Percentiles rank a stretch among this genome's conserved stretches.
These are phyloP conservation scores for Pleurotus tuber-regium DNA, from an alignment of 768 basidiomycete species.

Conservation along the genomic window DNA sequence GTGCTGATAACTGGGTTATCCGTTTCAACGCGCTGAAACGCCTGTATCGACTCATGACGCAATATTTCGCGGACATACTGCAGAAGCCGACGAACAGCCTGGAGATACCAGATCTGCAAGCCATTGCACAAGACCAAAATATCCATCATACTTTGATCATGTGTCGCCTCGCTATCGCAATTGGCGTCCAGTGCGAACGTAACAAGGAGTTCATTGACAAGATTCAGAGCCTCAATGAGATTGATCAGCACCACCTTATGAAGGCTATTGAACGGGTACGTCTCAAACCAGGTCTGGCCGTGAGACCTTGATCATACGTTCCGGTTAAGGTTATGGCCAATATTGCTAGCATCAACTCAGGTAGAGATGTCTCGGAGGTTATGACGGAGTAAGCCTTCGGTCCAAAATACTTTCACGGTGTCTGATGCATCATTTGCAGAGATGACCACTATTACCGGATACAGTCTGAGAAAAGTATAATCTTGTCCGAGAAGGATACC, in stretches of 20 bases:
- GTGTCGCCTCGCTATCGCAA: slow-evolving; percentile 80
- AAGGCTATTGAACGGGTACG: slow-evolving; percentile 88
- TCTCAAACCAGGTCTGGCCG: slow-evolving; percentile 2
- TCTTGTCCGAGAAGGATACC: slow-evolving; percentile 82
- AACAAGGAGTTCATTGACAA: slow-evolving; percentile 87
- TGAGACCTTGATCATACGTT: not conserved
- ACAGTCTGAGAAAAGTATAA: slow-evolving; percentile 75
- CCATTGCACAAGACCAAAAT: slow-evolving; percentile 76
- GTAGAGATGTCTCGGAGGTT: slow-evolving; percentile 43
- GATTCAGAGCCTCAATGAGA: slow-evolving; percentile 82
- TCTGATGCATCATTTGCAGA: slow-evolving; percentile 31
- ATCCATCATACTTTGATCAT: slow-evolving; percentile 64
- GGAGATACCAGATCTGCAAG: slow-evolving; percentile 86
- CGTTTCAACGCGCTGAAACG: slow-evolving; percentile 82
- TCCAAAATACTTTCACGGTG: not conserved
- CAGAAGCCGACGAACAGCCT: slow-evolving; percentile 75
- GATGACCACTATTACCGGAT: slow-evolving; percentile 89
- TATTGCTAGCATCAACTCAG: slow-evolving; percentile 38
- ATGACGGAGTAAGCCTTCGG: slow-evolving; percentile 85
- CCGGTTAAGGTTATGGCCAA: slow-evolving; percentile 68
- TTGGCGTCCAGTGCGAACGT: slow-evolving; percentile 85
- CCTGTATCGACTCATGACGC: slow-evolving; percentile 83
- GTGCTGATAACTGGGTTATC: slow-evolving; percentile 86
- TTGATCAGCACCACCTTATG: slow-evolving; percentile 88
- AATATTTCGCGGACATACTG: slow-evolving; percentile 82